Evolutionary conservation across 306 rosid species (phyloP).

Genomic region (Bauhinia variegata): DNA sequence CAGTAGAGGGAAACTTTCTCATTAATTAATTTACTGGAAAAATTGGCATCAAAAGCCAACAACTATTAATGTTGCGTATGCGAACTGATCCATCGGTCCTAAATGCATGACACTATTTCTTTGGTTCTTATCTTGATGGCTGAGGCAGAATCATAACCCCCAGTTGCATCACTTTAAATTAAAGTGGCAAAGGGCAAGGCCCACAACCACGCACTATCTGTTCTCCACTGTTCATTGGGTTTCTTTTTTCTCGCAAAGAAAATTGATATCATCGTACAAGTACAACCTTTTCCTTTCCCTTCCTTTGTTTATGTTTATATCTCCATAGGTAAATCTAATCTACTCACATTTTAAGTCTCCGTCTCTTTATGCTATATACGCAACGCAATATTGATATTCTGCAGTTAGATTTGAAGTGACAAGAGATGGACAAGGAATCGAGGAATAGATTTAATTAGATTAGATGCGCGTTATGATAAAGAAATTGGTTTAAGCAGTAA

Average conservation of each 20-base stretch:
- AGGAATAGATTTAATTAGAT: not conserved
- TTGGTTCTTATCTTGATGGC: constrained; percentile 46
- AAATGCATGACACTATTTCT: constrained; percentile 31
- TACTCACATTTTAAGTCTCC: too few relatives aligned
- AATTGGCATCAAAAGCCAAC: constrained; percentile 26
- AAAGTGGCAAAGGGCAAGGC: constrained; percentile 28
- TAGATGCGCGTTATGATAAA: constrained; percentile 29
- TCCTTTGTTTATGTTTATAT: too few relatives aligned
- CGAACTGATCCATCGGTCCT: not conserved
- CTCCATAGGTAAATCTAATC: too few relatives aligned
- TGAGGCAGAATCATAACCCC: constrained; percentile 44
- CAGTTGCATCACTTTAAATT: constrained; percentile 19
- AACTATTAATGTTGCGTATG: constrained; percentile 28
- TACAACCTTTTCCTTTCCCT: too few relatives aligned
- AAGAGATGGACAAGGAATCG: constrained; percentile 23
- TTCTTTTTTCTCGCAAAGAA: too few relatives aligned
- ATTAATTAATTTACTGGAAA: too few relatives aligned
- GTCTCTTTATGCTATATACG: too few relatives aligned
- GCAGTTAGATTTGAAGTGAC: constrained; percentile 9
- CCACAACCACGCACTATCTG: constrained; percentile 40
- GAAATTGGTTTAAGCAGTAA: constrained; percentile 37
- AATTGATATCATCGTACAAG: too few relatives aligned
- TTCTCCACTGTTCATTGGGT: constrained; percentile 16
- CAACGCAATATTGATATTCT: too few relatives aligned
- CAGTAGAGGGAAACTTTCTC: not conserved